phyloP scores from a whole-genome alignment of 768 basidiomycete species.

The Hericium alpestre region DNA sequence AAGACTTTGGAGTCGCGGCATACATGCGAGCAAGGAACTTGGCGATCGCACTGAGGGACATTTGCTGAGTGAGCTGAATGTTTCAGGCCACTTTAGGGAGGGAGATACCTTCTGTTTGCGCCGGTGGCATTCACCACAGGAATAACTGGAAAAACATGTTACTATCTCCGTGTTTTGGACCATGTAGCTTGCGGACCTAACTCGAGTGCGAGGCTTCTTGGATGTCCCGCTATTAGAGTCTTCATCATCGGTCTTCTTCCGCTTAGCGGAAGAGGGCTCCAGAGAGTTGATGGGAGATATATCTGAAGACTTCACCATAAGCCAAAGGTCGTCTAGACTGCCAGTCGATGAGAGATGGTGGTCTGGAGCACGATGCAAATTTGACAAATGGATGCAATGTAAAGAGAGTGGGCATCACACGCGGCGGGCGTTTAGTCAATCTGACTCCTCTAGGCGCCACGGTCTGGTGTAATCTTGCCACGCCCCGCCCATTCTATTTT shows the following conservation, averaged over 20 bases:
- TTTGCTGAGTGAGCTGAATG: neutral
- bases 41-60: conserved; percentile 62
- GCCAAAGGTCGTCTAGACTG: neutral
- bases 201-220: conserved; percentile 64
- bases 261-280: conserved; percentile 19
- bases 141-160: conserved; percentile 40
- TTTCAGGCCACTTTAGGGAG: neutral
- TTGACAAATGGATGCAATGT: too few relatives aligned
- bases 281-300: neutral
- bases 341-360: too few relatives aligned
- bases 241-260: conserved; percentile 51
- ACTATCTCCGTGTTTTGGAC: neutral
- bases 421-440: too few relatives aligned
- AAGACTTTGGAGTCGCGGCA: conserved; percentile 13
- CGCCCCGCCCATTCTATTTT: neutral
- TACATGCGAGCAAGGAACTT: conserved; percentile 78
- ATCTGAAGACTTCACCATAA: neutral
- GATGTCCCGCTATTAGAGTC: conserved; percentile 23
- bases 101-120: conserved; percentile 69
- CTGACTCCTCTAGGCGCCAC: too few relatives aligned
- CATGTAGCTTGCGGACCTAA: conserved; percentile 41
- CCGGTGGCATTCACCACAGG: conserved; percentile 81
- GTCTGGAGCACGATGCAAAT: too few relatives aligned
- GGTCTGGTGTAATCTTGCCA: too few relatives aligned
- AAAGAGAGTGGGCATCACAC: too few relatives aligned